Evolutionary conservation across 108 stramenopile species (phyloP), one percentile per base, ranked within the genome.

Genomic region (Skeletonema potamos): DNA sequence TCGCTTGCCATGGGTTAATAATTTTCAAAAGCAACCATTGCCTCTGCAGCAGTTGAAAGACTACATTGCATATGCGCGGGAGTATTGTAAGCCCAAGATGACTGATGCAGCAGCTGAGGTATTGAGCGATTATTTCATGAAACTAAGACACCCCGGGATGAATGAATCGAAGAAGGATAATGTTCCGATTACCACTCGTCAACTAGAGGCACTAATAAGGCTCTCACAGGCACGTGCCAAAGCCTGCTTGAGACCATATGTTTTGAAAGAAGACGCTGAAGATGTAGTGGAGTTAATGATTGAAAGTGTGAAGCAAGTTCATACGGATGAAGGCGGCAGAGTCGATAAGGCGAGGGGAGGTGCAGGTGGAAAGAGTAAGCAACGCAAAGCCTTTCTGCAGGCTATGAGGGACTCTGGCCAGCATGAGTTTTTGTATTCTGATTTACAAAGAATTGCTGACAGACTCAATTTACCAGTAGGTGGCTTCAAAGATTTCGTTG

Each of bases 131-230:
- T 96, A 94, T 58, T 99, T 96, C 77, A 89, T 99, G 87, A 74
- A 74, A 29, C 82, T 97, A 29, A 71, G 76, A 28, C 72, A 82
- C 64, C 88, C 88, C 10, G 77, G 62, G 9, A 73, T 82, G 60
- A 78, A 76, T 36, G 77, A 67, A 43, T 72, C 68, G 20, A 77
- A 64, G 27, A 71, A 71, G 18, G 91, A 95, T 57, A 84, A 85
- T 26, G 89, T 95, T 20, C 98, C 98, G n/a, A 97, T 99, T 46
- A 98, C 98, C 8, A 96, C 95, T 18, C 88, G 99, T 8, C 99
- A 99, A 72, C 84, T 99, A 41, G 98, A 99, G 83, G 92, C 92
- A 11, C 71, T 99, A 55, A 95, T 99, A 44, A 92, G 93, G 13
- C 76, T 96, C 2, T 86, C 94, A 8, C 96, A 99, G 79, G 99